Evolutionary conservation across 306 rosid species (phyloP).

Genomic region (Carpinus viminea): DNA sequence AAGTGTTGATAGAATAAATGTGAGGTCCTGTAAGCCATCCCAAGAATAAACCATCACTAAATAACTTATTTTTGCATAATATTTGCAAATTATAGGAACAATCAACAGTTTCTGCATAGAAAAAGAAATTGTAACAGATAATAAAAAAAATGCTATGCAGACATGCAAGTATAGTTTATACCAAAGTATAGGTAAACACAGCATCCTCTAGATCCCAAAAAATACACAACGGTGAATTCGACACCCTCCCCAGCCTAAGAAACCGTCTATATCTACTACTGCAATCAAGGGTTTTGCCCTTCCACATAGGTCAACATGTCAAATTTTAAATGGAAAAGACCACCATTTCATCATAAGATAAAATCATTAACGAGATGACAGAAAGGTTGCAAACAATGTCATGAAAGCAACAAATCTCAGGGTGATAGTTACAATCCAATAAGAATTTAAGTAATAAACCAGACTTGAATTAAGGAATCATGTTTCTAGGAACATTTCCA

Average conservation of each 20-base stretch:
- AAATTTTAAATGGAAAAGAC: background rate
- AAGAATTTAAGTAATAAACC: background rate
- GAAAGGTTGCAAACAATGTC: too few species aligned
- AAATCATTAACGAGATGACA: background rate
- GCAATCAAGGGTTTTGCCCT: background rate
- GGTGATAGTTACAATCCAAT: background rate
- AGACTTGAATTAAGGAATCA: background rate
- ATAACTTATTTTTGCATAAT: background rate
- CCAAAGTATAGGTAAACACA: background rate
- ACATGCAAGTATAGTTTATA: background rate
- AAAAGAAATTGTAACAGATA: background rate
- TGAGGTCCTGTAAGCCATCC: slow-evolving; percentile 67
- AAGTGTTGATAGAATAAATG: slow-evolving; percentile 67
- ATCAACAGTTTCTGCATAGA: background rate
- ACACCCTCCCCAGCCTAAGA: background rate
- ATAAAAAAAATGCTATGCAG: background rate
- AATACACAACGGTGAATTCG: background rate
- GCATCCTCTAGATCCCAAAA: background rate
- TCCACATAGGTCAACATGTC: background rate
- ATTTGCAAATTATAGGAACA: background rate
- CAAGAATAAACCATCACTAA: slow-evolving; percentile 15
- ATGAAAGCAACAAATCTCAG: too few species aligned
- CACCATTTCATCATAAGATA: background rate
- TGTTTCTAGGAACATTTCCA: background rate
- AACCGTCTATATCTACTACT: background rate